Conservation (phyloP, 2,329 filamentous ascomycete species). For the Ascomycota sp. region DNA sequence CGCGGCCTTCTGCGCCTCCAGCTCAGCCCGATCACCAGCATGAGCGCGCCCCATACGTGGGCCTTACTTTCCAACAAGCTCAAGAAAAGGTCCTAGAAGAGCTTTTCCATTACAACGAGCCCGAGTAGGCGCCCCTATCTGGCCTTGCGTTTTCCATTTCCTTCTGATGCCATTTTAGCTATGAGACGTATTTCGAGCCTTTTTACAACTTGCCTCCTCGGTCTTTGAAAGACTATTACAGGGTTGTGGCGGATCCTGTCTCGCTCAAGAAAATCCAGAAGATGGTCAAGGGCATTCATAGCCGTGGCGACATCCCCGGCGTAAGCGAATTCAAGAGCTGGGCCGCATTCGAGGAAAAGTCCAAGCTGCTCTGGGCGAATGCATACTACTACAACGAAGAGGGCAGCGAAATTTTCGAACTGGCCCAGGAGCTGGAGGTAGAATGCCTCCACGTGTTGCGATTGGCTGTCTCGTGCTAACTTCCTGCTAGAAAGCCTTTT, state of each 20-base stretch:
- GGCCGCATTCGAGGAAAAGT: conserved; percentile 58
- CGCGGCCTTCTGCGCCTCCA: conserved; percentile 15
- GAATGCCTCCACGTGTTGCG: background rate
- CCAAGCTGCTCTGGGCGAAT: conserved; percentile 68
- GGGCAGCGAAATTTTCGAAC: conserved; percentile 57
- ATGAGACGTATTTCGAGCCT: conserved; percentile 46
- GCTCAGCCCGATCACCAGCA: conserved; percentile 29
- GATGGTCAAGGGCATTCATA: conserved; percentile 48
- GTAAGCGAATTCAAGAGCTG: conserved; percentile 56
- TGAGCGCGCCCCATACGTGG: conserved; percentile 38
- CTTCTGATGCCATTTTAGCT: conserved; percentile 22
- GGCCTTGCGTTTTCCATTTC: no score
- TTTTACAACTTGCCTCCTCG: conserved; percentile 62
- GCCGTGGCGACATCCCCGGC: conserved; percentile 40
- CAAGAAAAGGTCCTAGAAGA: conserved; percentile 70
- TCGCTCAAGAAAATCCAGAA: conserved; percentile 61
- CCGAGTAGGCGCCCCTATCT: conserved; percentile 24
- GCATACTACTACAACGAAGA: conserved; percentile 82
- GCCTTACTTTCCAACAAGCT: conserved; percentile 58
- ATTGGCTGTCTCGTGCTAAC: conserved; percentile 3
- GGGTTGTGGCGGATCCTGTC: conserved; percentile 57
- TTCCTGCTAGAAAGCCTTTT: conserved; percentile 40
- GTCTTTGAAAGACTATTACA: conserved; percentile 64
- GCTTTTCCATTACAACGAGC: conserved; percentile 44
- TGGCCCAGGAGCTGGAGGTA: conserved; percentile 64